Base-by-base conservation (phyloP, 2,329 filamentous ascomycete species). In the Penicillium sp. region DNA sequence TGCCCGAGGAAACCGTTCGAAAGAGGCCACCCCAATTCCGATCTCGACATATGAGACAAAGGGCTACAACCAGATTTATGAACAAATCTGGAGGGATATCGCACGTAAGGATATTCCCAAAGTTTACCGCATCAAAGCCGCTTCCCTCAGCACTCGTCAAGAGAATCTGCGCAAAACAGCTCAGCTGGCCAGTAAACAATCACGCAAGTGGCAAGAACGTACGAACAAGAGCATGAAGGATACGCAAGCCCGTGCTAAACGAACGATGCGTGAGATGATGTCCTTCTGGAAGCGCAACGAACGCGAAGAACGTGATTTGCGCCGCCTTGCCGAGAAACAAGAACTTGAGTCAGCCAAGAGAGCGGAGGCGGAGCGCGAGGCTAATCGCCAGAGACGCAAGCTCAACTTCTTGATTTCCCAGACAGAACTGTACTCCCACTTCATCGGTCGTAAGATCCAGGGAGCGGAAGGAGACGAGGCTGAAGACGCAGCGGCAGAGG, bases 191-290 rank as follows among this genome's bases (percentile, higher is more conserved):
- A 96, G 94, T 64, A 99, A 99, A 76, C 95, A 99, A 80, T 94
- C 95, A 58, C 93, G 96, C 73, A 86, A 96, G 73, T 99, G 95
- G 95, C 96, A 99, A 78, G 87, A 96, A 64, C 91, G 93, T 47
- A 99, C 95, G 58, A 99, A 99, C 83, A 98, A 99, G 85, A 96
- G 93, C 74, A 95, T 91, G 76, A 99, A 99, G 78, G 95, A 99
- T 77, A 91, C 96, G 4, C 95, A 98, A 76, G 95, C 95, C 47
- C 89, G 95, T 52, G 95, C 95, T 62, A 99, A 99, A 84, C 91
- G 95, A 69, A 94, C 94, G 63, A 99, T 99, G 95, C 89, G 95
- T 75, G 95, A 99, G 80, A 99, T 99, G 95, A 95, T 97, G 86
- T 89, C 91, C 61, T 99, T 98, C 85, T 99, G 95, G 95, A 98